phyloP scores from a whole-genome alignment of 2,329 filamentous ascomycete genomes.

The Penicillium sp. region DNA sequence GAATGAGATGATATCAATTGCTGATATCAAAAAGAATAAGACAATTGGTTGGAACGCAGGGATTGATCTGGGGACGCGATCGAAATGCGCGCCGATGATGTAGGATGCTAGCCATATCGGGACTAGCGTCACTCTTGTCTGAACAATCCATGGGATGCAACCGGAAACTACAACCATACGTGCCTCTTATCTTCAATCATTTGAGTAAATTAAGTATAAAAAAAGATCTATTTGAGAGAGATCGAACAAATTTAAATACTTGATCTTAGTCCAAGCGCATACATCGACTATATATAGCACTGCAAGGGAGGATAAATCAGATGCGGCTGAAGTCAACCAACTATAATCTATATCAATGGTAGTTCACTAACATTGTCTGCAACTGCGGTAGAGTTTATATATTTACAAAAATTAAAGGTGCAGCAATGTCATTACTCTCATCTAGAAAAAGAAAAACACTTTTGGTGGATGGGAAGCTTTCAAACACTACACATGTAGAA shows the following conservation, averaged over 20 bases:
- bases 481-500: neutral
- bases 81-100: constrained; percentile 25
- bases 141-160: neutral
- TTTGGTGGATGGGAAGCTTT: constrained; percentile 33
- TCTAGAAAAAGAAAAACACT: neutral
- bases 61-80: constrained; percentile 22
- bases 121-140: constrained; percentile 12
- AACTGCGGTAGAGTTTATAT: neutral
- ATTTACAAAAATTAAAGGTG: neutral
- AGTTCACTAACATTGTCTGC: neutral
- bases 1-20: neutral
- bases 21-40: neutral
- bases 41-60: constrained; percentile 5
- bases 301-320: neutral
- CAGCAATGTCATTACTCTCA: neutral
- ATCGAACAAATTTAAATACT: accelerated
- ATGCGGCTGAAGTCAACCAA: neutral
- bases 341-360: neutral
- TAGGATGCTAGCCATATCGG: constrained; percentile 13
- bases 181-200: neutral
- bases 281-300: neutral
- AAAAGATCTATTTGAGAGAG: no score
- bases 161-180: neutral
- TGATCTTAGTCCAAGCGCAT: neutral
- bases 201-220: neutral